Evolutionary conservation across 1,139 yeast genomes (phyloP).

Genomic region (Candida labiduridarum): DNA sequence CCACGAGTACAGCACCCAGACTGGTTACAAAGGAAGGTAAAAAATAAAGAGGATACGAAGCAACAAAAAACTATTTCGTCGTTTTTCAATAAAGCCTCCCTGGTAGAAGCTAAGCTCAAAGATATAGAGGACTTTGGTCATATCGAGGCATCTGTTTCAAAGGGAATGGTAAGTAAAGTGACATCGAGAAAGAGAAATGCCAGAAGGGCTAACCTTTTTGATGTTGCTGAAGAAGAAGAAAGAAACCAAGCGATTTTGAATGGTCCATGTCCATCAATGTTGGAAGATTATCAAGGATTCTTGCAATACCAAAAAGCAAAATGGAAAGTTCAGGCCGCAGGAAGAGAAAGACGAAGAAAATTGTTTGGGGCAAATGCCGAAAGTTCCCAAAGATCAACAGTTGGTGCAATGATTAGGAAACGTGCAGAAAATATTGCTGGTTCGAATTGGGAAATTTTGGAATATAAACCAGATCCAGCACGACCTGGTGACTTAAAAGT

Average conservation of each 20-base stretch:
- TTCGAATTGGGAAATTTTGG: slow-evolving; percentile 82
- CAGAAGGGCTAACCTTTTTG: slow-evolving; percentile 26
- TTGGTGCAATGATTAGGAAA: slow-evolving; percentile 69
- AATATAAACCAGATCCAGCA: slow-evolving; percentile 58
- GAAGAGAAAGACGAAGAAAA: slow-evolving; percentile 69
- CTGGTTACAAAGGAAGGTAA: slow-evolving; percentile 77
- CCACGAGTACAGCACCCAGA: slow-evolving; percentile 94
- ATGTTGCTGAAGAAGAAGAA: slow-evolving; percentile 48
- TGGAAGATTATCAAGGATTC: slow-evolving; percentile 76
- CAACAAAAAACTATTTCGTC: slow-evolving; percentile 68
- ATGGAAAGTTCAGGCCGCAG: slow-evolving; percentile 78
- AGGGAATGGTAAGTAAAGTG: slow-evolving; percentile 53
- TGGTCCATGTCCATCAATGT: slow-evolving; percentile 68
- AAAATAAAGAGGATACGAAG: slow-evolving; percentile 59
- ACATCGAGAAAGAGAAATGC: slow-evolving; percentile 40
- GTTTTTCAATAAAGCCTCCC: slow-evolving; percentile 54
- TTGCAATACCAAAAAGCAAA: slow-evolving; percentile 77
- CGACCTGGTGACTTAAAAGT: slow-evolving; percentile 80
- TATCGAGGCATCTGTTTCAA: slow-evolving; percentile 23
- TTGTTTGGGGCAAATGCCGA: slow-evolving; percentile 71
- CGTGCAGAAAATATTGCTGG: slow-evolving; percentile 82
- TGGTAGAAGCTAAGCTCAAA: slow-evolving; percentile 31
- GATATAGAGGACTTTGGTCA: slow-evolving; percentile 84
- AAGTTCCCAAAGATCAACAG: slow-evolving; percentile 49
- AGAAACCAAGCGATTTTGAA: slow-evolving; percentile 47